A percentile compares a stretch with the other conserved stretches of the same genome.
These are phyloP conservation scores for Xanthoconium stramineum DNA, from an alignment of 768 basidiomycete species.

Conservation along the genomic window DNA sequence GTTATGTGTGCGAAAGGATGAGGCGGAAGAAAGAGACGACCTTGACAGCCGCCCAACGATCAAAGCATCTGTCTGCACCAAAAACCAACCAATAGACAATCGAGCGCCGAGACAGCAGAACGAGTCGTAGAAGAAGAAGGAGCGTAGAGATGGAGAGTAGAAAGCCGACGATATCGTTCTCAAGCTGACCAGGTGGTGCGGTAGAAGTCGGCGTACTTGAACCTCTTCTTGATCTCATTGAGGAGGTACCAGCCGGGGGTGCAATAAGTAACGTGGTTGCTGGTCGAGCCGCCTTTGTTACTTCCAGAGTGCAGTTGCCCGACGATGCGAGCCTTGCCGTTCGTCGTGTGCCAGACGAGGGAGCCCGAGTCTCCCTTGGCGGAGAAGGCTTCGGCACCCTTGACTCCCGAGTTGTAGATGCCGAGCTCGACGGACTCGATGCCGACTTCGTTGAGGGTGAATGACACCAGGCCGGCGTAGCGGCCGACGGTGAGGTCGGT, in stretches of 20 bases:
- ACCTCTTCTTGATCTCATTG: neutral
- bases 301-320: neutral
- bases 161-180: neutral
- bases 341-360: neutral
- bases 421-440: neutral
- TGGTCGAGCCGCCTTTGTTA: neutral
- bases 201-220: neutral
- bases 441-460: neutral
- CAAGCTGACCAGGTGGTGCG: neutral
- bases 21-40: neutral
- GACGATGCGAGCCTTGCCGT: neutral
- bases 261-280: neutral
- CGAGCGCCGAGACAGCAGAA: too few species aligned
- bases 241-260: neutral
- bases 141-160: too few species aligned
- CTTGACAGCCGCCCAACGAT: too few species aligned
- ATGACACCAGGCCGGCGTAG: neutral
- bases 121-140: too few species aligned
- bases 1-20: neutral
- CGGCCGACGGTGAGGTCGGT: neutral
- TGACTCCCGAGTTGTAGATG: neutral
- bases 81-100: too few species aligned
- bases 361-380: too few species aligned
- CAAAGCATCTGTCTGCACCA: too few species aligned
- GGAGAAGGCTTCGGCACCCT: neutral